A percentile compares a stretch with the other conserved stretches of the same genome.
phyloP scores from a whole-genome alignment of 1,284 basidiomycete species.

The Leccinum subatratum region DNA sequence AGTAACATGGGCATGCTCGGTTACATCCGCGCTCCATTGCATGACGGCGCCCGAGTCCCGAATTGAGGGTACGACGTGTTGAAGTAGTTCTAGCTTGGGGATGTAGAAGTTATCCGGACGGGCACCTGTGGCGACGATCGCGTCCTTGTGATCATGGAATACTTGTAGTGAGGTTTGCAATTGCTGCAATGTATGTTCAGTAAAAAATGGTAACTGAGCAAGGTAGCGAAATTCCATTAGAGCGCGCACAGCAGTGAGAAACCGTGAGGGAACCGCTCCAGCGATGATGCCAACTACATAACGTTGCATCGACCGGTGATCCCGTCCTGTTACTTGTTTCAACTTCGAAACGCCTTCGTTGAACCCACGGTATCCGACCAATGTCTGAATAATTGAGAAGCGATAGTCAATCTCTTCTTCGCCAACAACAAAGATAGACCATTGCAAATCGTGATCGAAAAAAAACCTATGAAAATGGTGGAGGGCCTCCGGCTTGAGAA shows the following conservation, averaged over 20 bases:
- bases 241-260: neutral
- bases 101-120: neutral
- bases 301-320: conserved; percentile 1
- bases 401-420: neutral
- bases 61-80: neutral
- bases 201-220: neutral
- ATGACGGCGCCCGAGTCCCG: neutral
- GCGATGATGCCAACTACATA: neutral
- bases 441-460: conserved; percentile 3
- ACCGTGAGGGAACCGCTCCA: neutral
- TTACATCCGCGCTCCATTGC: neutral
- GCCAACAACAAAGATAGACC: neutral
- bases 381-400: neutral
- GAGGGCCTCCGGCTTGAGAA: neutral
- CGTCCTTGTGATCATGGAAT: neutral
- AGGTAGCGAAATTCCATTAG: neutral
- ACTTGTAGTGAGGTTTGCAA: neutral
- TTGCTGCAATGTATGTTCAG: neutral
- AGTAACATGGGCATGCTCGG: neutral
- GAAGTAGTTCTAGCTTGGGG: neutral
- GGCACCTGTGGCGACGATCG: neutral
- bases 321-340: neutral
- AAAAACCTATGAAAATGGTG: neutral
- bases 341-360: neutral
- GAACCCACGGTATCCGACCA: neutral